Evolutionary conservation across 106 monocot genomes (phyloP).

Genomic region (Dendrobium catenatum): DNA sequence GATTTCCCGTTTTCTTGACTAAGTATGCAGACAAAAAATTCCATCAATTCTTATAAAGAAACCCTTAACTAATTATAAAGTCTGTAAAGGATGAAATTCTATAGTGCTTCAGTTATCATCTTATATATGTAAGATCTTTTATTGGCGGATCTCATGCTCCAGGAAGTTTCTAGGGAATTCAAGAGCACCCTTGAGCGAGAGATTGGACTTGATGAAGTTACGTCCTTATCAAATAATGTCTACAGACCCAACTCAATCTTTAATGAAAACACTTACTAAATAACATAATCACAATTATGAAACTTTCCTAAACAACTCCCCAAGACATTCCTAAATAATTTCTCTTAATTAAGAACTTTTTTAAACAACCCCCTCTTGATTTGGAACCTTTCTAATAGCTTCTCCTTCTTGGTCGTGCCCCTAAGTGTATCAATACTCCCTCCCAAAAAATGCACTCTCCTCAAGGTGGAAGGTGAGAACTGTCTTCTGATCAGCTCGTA

Average conservation of each 20-base stretch:
- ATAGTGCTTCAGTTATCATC: not conserved
- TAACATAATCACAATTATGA: too few species aligned
- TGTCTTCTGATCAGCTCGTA: too few species aligned
- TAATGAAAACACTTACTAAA: conserved; percentile 9
- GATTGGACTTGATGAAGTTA: conserved; percentile 84
- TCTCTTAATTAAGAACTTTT: too few species aligned
- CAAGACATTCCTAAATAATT: too few species aligned
- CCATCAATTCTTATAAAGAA: not conserved
- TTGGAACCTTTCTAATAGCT: too few species aligned
- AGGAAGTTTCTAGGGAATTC: conserved; percentile 99
- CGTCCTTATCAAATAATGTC: conserved; percentile 31
- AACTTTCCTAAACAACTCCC: too few species aligned
- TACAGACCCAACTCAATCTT: conserved; percentile 21
- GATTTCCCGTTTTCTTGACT: not conserved
- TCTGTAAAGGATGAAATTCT: not conserved
- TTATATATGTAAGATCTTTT: not conserved
- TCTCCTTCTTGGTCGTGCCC: too few species aligned
- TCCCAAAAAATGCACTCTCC: too few species aligned
- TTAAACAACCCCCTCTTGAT: too few species aligned
- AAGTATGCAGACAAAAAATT: not conserved
- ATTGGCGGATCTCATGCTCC: conserved; percentile 9
- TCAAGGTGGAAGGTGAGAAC: too few species aligned
- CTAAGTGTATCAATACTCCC: too few species aligned
- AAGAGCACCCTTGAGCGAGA: conserved; percentile 93
- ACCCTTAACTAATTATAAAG: not conserved